Evolutionary conservation across 352 stramenopile species (phyloP).

Genomic region (Thalassiosira pacifica): DNA sequence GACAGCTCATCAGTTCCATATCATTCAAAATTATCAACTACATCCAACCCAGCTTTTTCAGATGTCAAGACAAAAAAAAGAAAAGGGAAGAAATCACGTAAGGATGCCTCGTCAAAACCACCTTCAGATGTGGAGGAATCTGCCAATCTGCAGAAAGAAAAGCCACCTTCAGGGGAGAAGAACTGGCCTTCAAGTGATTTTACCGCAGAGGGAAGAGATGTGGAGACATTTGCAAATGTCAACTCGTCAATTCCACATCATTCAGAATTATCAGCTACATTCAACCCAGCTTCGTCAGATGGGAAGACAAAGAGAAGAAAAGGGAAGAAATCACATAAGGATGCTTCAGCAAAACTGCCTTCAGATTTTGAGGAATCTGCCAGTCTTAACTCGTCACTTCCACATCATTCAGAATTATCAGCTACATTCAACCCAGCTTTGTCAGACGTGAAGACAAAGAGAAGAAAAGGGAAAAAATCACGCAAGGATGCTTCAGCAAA

Average conservation of each 20-base stretch:
- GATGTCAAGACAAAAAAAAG: background rate
- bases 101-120: background rate
- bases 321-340: background rate
- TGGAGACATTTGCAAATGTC: background rate
- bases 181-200: too few species aligned
- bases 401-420: constrained; percentile 1
- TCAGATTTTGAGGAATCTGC: too few species aligned
- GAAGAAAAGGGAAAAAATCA: background rate
- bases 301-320: background rate
- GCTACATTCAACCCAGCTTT: too few species aligned
- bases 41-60: background rate
- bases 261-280: background rate
- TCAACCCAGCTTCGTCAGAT: too few species aligned
- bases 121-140: background rate
- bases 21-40: constrained; percentile 6
- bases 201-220: too few species aligned
- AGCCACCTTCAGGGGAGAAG: too few species aligned
- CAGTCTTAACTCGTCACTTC: background rate
- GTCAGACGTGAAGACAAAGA: background rate
- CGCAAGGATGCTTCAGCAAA: too few species aligned
- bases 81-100: background rate
- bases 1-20: background rate
- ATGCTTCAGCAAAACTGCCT: too few species aligned
- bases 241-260: constrained; percentile 18
- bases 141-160: too few species aligned